phyloP scores from a whole-genome alignment of 2,329 filamentous ascomycete species.

The Lachnellula hyalina region DNA sequence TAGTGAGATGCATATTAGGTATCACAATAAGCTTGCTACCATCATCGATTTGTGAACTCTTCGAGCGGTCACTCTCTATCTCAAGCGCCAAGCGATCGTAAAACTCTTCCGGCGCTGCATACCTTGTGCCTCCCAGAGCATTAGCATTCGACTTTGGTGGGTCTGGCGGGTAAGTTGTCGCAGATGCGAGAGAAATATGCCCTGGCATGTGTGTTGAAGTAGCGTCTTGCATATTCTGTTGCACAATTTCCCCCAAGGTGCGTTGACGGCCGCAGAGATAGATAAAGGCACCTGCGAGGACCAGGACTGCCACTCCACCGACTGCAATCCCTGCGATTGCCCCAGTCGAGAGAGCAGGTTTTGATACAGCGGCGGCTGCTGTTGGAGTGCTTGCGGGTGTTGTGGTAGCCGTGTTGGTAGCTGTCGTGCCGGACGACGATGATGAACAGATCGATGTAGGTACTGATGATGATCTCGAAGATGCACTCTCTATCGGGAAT shows the following conservation, averaged over 20 bases:
- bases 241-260: conserved; percentile 19
- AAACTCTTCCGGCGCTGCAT: background rate
- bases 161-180: conserved; percentile 7
- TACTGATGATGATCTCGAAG: conserved; percentile 8
- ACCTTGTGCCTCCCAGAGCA: background rate
- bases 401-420: background rate
- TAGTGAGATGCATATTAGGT: background rate
- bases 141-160: conserved; percentile 5
- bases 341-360: conserved; percentile 13
- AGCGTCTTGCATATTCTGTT: conserved; percentile 6
- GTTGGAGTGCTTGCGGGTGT: conserved; percentile 1
- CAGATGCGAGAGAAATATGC: conserved; percentile 8
- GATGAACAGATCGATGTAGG: conserved; percentile 11
- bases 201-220: conserved; percentile 7
- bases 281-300: conserved; percentile 16
- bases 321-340: conserved; percentile 25
- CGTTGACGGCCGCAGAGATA: conserved; percentile 25
- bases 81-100: conserved; percentile 6
- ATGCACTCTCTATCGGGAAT: conserved; percentile 16
- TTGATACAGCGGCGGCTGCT: conserved; percentile 1
- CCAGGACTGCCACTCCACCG: conserved; percentile 16
- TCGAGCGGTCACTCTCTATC: conserved; percentile 10
- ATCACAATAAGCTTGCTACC: conserved; percentile 6
- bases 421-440: background rate
- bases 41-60: conserved; percentile 12